These are phyloP conservation scores for Silene noctiflora DNA, from an alignment of 179 eudicot species.

Conservation along the genomic window DNA sequence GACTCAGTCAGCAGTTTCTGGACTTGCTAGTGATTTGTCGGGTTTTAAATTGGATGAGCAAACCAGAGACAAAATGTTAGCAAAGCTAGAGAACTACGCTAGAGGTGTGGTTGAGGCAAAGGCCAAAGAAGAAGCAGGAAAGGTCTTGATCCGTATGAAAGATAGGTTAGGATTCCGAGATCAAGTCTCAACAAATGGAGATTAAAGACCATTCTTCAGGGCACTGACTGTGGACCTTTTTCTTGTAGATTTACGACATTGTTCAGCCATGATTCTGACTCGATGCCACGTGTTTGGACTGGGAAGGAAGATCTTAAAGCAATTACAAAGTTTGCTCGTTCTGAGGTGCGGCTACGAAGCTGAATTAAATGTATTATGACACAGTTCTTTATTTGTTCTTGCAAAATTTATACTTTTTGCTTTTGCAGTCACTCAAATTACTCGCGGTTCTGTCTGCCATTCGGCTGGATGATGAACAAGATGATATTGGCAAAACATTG, in stretches of 20 bases:
- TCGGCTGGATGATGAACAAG: constrained; percentile 75
- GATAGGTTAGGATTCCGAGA: constrained; percentile 50
- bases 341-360: constrained; percentile 52
- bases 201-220: not conserved
- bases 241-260: constrained; percentile 21
- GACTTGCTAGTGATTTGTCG: constrained; percentile 64
- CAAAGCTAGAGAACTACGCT: constrained; percentile 59
- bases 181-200: no score
- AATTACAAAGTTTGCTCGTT: constrained; percentile 80
- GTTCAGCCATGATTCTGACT: constrained; percentile 86
- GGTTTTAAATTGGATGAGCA: constrained; percentile 78
- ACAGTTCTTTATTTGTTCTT: not conserved
- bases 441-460: constrained; percentile 82
- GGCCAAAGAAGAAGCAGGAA: constrained; percentile 92
- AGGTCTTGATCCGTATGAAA: constrained; percentile 85
- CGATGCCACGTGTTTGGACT: constrained; percentile 96
- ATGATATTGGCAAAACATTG: constrained; percentile 66
- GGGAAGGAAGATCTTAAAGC: constrained; percentile 87
- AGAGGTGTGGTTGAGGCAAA: constrained; percentile 75
- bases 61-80: constrained; percentile 58
- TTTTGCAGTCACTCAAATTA: constrained; percentile 53
- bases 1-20: constrained; percentile 67
- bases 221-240: constrained; percentile 10
- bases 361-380: not conserved
- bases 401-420: not conserved